Evolutionary conservation across 1,284 basidiomycete species (phyloP), one percentile per base, ranked within the genome.

Genomic region (Sparassis latifolia): DNA sequence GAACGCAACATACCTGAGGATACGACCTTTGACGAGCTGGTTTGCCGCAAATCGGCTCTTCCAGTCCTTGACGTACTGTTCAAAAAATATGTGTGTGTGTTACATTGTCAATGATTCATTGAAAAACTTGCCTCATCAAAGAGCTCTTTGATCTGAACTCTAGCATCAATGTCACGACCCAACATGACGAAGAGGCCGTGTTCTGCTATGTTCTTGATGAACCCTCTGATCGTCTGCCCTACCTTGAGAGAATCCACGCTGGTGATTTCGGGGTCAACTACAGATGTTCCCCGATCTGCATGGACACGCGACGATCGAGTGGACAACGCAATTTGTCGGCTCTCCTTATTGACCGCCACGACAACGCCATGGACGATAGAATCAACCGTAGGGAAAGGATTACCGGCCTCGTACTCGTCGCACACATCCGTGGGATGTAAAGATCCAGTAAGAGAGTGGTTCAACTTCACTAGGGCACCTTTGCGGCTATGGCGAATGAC

Each of bases 21-120:
- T 82, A 51, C 89, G 84, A 48, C 94, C 95, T 52, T 83, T 83
- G 20, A 98, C 92, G 3, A 97, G 68, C 62, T 97, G 92, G 58
- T 91, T 86, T 42, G 79, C 72, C 52, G 80, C 72, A 68, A 98
- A 98, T 3, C 77, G 79, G 35, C 77, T 71, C 70, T 95, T 88
- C 95, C 96, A 99, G 48, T 98, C 95, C 69, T 97, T 96, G 58
- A 97, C 82, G 66, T 82, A 97, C 89, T 95, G 40, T 42, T 42
- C 9, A 59, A 12, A 29, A 20, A 33, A 30, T 20, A 37, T 37
- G 6, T 37, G 35, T 37, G 12, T 4, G 10, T 1, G 4, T 33
- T 4, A 10, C 9, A 2, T 1, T 20, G 10, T 2, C 3, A 3
- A 3, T 6, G 9, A 4, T 3, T 1, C 29, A 28, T 6, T 38